Base-by-base conservation (phyloP, 2,329 filamentous ascomycete genomes). In the Clonostachys sp. region DNA sequence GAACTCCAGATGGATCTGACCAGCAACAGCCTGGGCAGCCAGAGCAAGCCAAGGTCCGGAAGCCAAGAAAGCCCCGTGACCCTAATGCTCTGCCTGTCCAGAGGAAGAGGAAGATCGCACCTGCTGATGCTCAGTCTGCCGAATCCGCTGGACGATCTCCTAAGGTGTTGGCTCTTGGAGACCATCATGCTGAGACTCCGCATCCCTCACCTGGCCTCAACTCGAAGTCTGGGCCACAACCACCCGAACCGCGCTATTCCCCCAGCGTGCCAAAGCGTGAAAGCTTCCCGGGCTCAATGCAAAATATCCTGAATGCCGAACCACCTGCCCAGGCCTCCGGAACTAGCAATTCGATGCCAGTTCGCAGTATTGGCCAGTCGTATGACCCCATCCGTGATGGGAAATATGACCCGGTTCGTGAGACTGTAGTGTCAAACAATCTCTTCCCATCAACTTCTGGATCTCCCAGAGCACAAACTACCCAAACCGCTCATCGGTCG, bases 311-410 rank as follows among this genome's bases (percentile, higher is more conserved):
- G 34, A 83, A 82, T 52, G 73, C 74, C 49, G 77, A 77, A 53
- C 70, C 66, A n/a, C 68, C 66, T 46, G 65, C 67, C 41, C 74
- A 66, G 50, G 73, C 64, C 38, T 72, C 67, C 48, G 64, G 63
- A 46, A 61, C 64, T 36, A 70, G 44, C 70, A 52, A 65, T 51
- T 50, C 70, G 41, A 60, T 70, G 16, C 72, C 74, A 9, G 69
- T 74, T 44, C 74, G 86, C 44, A 84, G 85, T 13, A 87, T 87
- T 58, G 86, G 90, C 41, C 88, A 90, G 59, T 89, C 87, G 58
- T 96, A 94, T 68, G 91, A 96, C 64, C 91, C 91, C 1, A 91
- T 96, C 53, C 82, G 91, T 42, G 45, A 46, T 18, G 89, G 86
- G n/a, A 83, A 78, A 53, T 85, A 83, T 55, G 81, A 85, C 55